These are phyloP conservation scores for Thermochaetoides dissita DNA, from an alignment of 2,329 filamentous ascomycete species.

Conservation along the genomic window DNA sequence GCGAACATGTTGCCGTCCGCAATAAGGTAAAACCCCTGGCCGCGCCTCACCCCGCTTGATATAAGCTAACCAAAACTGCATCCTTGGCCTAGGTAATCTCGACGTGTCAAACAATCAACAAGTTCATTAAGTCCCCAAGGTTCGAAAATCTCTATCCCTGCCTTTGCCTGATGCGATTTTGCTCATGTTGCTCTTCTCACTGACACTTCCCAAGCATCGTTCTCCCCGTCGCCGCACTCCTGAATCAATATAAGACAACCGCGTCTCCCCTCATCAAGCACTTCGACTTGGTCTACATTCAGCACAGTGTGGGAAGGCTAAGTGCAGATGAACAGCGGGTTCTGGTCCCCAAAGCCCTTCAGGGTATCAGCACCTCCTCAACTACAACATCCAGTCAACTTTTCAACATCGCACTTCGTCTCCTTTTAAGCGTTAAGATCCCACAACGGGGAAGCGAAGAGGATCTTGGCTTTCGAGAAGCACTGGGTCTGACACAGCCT, in stretches of 20 bases:
- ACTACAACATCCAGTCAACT: conserved; percentile 42
- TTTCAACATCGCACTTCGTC: conserved; percentile 69
- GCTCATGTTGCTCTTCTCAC: background rate
- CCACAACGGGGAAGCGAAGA: conserved; percentile 68
- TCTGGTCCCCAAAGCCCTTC: conserved; percentile 56
- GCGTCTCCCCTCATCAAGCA: conserved; percentile 65
- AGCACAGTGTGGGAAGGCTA: conserved; percentile 54
- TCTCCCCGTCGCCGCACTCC: conserved; percentile 67
- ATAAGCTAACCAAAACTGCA: background rate
- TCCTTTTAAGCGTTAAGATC: conserved; percentile 57
- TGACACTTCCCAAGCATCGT: conserved; percentile 39
- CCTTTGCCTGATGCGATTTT: conserved; percentile 11
- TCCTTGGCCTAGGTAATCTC: conserved; percentile 29
- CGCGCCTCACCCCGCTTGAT: background rate
- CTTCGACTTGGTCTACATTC: conserved; percentile 78
- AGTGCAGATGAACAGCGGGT: conserved; percentile 49
- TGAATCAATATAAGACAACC: conserved; percentile 80
- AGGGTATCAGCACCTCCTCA: conserved; percentile 46
- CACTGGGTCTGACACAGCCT: conserved; percentile 49
- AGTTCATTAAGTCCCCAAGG: conserved; percentile 38
- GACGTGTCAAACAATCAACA: conserved; percentile 35
- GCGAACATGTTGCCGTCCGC: conserved; percentile 65
- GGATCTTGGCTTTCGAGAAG: conserved; percentile 52
- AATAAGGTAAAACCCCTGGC: conserved; percentile 43
- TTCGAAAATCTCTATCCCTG: conserved; percentile 12